Evolutionary conservation across 257 asterid genomes (phyloP).

Genomic region (Cinchona pubescens): DNA sequence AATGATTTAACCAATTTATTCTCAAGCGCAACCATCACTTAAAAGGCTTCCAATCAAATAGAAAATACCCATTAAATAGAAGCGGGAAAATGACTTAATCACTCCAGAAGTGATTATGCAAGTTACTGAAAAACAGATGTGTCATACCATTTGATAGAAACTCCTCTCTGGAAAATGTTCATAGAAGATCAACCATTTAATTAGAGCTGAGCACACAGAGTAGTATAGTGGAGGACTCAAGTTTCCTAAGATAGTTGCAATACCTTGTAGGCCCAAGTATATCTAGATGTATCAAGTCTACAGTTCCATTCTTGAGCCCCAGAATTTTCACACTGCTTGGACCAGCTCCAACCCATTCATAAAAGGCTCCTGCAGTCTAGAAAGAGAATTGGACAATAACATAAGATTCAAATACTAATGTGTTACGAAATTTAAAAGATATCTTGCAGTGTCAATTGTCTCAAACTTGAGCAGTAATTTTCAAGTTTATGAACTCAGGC

Average conservation of each 20-base stretch:
- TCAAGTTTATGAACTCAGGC: not conserved
- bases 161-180: not conserved
- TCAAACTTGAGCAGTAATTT: not conserved
- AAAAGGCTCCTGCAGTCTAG: conserved; percentile 84
- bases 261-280: conserved; percentile 77
- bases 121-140: not conserved
- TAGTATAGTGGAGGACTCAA: not conserved
- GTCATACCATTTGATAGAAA: not conserved
- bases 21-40: not conserved
- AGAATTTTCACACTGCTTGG: conserved; percentile 63
- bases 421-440: conserved; percentile 6
- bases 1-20: not conserved
- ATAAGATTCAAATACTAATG: not conserved
- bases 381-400: conserved; percentile 12
- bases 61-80: not conserved
- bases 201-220: not conserved
- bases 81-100: not conserved
- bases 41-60: not conserved
- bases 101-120: not conserved
- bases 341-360: conserved; percentile 90
- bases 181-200: not conserved
- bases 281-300: conserved; percentile 64
- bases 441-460: not conserved
- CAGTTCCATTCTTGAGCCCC: conserved; percentile 60
- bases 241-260: conserved; percentile 15